Conservation (phyloP, 1,139 yeast species). For the Fermentozyma sake region DNA sequence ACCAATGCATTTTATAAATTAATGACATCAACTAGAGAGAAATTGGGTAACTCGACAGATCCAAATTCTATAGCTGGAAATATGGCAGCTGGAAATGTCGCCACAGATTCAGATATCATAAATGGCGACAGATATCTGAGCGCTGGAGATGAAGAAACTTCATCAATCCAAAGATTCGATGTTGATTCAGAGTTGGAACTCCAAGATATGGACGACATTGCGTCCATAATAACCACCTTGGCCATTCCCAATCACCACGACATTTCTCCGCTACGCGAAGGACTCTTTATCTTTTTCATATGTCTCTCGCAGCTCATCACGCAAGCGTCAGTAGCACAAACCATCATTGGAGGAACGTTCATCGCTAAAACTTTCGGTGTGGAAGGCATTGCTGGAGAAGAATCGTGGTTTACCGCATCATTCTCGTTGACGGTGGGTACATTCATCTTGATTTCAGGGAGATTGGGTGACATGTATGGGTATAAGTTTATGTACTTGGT, state of each 20-base stretch:
- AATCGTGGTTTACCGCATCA: conserved; percentile 59
- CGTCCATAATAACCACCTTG: background rate
- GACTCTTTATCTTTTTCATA: conserved; percentile 21
- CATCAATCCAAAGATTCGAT: too few species aligned
- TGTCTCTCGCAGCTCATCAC: conserved; percentile 45
- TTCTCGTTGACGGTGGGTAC: conserved; percentile 60
- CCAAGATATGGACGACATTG: conserved; percentile 1
- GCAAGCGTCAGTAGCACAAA: conserved; percentile 47
- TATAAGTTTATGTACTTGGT: conserved; percentile 44
- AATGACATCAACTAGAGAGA: too few species aligned
- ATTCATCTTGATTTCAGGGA: conserved; percentile 56
- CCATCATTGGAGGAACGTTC: conserved; percentile 32
- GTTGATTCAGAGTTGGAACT: too few species aligned
- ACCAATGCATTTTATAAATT: too few species aligned
- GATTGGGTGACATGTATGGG: conserved; percentile 62
- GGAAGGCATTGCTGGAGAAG: conserved; percentile 33
- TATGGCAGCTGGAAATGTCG: too few species aligned
- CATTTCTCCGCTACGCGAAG: conserved; percentile 16
- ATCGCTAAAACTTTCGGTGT: conserved; percentile 38
- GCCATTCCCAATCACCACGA: conserved; percentile 10
- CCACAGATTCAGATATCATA: too few species aligned
- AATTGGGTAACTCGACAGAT: too few species aligned
- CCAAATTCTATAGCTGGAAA: too few species aligned
- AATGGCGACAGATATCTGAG: too few species aligned
- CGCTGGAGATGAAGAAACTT: too few species aligned